These are phyloP conservation scores for Tagetes erecta DNA, from an alignment of 129 eudicot species.

Conservation along the genomic window DNA sequence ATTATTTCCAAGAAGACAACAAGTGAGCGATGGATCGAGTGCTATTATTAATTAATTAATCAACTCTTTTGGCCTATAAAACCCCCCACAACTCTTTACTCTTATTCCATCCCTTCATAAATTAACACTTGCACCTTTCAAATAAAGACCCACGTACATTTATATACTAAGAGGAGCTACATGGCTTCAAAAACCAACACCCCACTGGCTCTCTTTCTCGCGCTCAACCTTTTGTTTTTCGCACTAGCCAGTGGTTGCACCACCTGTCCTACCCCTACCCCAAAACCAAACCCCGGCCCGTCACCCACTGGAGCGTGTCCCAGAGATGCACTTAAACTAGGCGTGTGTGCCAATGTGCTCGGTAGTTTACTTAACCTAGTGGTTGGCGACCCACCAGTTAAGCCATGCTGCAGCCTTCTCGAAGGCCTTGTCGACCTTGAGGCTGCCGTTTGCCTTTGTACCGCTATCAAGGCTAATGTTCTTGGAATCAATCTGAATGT, in stretches of 20 bases:
- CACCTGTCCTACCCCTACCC: not conserved
- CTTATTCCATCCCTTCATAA: constrained; percentile 22
- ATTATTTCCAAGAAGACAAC: too few relatives aligned
- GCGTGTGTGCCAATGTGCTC: not conserved
- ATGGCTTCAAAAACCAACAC: not conserved
- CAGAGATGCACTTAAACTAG: not conserved
- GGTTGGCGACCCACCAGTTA: constrained; percentile 31
- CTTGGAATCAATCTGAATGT: constrained; percentile 58
- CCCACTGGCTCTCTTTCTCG: not conserved
- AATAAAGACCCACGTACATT: not conserved
- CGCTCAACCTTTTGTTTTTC: not conserved
- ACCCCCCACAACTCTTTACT: constrained; percentile 15
- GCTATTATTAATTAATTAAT: too few relatives aligned
- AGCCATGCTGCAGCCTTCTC: constrained; percentile 55
- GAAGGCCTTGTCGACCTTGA: constrained; percentile 56
- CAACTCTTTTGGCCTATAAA: constrained; percentile 30
- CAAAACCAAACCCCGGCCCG: not conserved
- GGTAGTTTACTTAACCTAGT: not conserved
- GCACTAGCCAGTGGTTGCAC: not conserved
- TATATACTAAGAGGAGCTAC: too few relatives aligned
- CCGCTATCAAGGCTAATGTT: constrained; percentile 54
- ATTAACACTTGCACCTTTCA: not conserved
- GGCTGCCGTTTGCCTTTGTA: constrained; percentile 66
- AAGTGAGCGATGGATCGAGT: too few relatives aligned
- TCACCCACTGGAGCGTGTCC: not conserved